Conservation (phyloP, 257 asterid species). For the Capsicum chinense region DNA sequence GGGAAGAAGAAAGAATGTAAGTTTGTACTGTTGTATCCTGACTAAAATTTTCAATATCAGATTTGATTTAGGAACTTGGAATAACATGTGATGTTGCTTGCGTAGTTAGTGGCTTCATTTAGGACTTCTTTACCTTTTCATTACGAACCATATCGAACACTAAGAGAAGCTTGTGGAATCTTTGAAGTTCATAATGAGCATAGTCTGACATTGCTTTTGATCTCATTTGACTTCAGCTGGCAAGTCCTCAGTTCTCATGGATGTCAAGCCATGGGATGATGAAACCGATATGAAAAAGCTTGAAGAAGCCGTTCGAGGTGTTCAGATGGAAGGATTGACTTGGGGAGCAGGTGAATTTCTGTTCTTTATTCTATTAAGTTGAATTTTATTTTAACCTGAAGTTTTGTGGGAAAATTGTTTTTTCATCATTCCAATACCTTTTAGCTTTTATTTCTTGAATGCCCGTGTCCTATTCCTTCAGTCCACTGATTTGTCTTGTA, state of each 20-base stretch:
- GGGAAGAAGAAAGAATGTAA: constrained; percentile 89
- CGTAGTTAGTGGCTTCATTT: too few relatives aligned
- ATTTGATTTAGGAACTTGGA: background rate
- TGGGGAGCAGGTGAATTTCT: constrained; percentile 87
- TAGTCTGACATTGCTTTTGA: background rate
- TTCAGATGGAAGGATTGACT: constrained; percentile 75
- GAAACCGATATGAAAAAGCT: constrained; percentile 96
- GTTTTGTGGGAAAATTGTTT: background rate
- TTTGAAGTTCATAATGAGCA: background rate
- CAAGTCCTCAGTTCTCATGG: constrained; percentile 67
- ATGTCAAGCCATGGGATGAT: constrained; percentile 95
- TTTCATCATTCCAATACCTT: background rate
- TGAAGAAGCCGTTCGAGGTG: constrained; percentile 84
- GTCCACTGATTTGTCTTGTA: background rate
- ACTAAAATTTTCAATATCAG: too few relatives aligned
- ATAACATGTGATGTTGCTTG: background rate
- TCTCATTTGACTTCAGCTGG: constrained; percentile 57
- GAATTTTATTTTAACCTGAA: background rate
- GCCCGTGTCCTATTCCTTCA: background rate
- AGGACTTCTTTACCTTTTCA: background rate
- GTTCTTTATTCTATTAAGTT: background rate
- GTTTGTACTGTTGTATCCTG: constrained; percentile 9
- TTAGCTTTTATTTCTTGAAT: background rate
- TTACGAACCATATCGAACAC: background rate
- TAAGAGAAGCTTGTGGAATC: background rate